Evolutionary conservation across 2,329 filamentous ascomycete species (phyloP), one percentile per base, ranked within the genome.

Genomic region (Penicillium sp.): DNA sequence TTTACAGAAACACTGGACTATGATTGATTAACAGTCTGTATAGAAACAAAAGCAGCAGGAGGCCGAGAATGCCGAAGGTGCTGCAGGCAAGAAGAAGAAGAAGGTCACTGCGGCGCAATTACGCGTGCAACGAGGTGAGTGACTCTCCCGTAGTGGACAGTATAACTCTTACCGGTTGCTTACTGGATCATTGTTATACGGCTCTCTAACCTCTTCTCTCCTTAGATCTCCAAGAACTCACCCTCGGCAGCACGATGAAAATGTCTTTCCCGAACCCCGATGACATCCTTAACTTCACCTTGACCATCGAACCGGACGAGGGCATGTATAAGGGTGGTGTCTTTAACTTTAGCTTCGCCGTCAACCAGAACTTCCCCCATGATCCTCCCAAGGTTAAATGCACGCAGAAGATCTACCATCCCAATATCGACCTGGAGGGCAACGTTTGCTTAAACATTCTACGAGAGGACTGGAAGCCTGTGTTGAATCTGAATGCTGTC

Each of bases 401-500:
- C 79, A 89, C 87, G 66, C 91, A 99, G 78, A 97, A 96, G 82
- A 97, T 99, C 69, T 99, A 99, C 79, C 94, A 99, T 74, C 94
- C 94, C 6, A 99, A 99, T 76, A 99, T 99, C 73, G 94, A 99
- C 71, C 83, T 96, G 40, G 91, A 97, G 74, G 94, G 94, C 67
- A 99, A 99, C 73, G 92, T 99, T 61, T 99, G 94, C 80, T 79
- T 99, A 70, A 99, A 99, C 75, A 99, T 99, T 69, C 77, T 99
- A 70, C 83, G 94, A 60, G 94, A 99, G 79, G 94, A 99, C 79
- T 99, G 94, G 94, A 99, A 97, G 81, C 94, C 94, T 0, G 94
- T 99, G 44, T 79, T 99, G 72, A 97, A 97, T 75, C 76, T 99
- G 73, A 97, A 97, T 72, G 92, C 94, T 16, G 92, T 97, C 40